Percentiles rank a stretch among this genome's conserved stretches.
phyloP scores from a whole-genome alignment of 345 rosid species.

The Reutealis trisperma region DNA sequence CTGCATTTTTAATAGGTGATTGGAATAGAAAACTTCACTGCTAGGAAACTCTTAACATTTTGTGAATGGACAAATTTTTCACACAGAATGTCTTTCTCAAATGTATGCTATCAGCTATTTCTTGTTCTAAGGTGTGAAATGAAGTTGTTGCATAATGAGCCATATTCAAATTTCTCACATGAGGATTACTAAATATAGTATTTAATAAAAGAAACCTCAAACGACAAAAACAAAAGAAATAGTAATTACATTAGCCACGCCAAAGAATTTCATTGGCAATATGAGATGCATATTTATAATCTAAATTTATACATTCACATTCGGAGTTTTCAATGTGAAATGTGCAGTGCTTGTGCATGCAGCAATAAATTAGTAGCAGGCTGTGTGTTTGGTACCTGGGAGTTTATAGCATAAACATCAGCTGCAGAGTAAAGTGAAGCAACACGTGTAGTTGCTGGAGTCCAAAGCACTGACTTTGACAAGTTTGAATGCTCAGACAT shows the following conservation, averaged over 20 bases:
- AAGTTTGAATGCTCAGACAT: conserved; percentile 63
- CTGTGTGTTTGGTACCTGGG: conserved; percentile 61
- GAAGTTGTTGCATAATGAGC: neutral
- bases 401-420: conserved; percentile 83
- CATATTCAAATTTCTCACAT: neutral
- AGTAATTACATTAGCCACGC: neutral
- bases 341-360: neutral
- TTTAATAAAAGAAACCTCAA: neutral
- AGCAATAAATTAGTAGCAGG: conserved; percentile 1
- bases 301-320: neutral
- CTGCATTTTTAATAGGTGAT: neutral
- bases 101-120: neutral
- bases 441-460: conserved; percentile 82
- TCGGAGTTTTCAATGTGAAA: neutral
- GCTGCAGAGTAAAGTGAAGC: conserved; percentile 94
- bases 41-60: neutral
- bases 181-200: neutral
- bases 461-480: conserved; percentile 73
- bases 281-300: neutral
- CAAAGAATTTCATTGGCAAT: neutral
- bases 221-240: neutral
- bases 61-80: too few species aligned
- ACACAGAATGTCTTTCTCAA: neutral
- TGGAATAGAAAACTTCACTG: too few species aligned
- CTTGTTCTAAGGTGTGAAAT: neutral